Evolutionary conservation across 164 flowering plant genomes (phyloP).

Genomic region (Vitis rupestris): DNA sequence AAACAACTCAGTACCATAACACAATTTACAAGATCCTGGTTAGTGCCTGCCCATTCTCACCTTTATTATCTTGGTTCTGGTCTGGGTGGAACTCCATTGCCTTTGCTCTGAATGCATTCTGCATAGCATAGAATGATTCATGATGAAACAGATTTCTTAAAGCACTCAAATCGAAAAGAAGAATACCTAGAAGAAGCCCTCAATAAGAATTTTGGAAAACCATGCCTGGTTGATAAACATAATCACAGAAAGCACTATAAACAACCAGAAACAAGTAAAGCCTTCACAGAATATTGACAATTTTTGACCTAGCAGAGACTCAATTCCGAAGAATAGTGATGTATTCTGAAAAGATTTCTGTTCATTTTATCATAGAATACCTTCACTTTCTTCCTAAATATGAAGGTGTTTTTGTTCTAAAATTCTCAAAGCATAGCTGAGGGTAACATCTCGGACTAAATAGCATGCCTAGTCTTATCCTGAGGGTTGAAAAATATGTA

Average conservation of each 20-base stretch:
- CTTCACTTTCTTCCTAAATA: not conserved
- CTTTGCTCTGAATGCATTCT: conserved; percentile 89
- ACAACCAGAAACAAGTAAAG: no score
- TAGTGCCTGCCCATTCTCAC: conserved; percentile 26
- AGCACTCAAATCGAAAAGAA: not conserved
- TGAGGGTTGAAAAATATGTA: not conserved
- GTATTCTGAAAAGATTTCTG: not conserved
- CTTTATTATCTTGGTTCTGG: conserved; percentile 92
- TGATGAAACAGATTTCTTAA: not conserved
- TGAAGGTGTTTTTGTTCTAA: not conserved
- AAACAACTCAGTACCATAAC: not conserved
- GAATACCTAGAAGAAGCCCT: not conserved
- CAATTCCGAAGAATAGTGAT: not conserved
- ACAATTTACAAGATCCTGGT: not conserved
- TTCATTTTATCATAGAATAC: not conserved
- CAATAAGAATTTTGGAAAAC: no score
- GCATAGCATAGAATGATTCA: conserved; percentile 9
- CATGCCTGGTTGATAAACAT: no score
- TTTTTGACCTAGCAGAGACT: not conserved
- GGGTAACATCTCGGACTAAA: not conserved
- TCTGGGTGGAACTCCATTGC: conserved; percentile 95
- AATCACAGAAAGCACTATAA: no score
- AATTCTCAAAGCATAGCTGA: not conserved
- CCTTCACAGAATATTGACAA: not conserved
- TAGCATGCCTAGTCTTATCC: not conserved